phyloP scores from a whole-genome alignment of 331 rosid genomes.

The Dryas integrifolia region DNA sequence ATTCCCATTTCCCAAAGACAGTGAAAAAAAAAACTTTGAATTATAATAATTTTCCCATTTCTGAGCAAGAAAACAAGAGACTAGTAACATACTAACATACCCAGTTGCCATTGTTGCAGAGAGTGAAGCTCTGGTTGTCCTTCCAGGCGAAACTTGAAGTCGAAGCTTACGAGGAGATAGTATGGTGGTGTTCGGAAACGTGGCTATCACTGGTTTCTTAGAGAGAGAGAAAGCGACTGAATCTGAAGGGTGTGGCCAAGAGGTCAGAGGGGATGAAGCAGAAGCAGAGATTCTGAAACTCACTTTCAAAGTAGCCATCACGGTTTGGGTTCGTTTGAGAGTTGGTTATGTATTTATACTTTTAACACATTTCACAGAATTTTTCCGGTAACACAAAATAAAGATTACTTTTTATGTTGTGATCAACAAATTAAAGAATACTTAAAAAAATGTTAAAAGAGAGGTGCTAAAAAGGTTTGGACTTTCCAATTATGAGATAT shows the following conservation, averaged over 20 bases:
- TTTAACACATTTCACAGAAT: not conserved
- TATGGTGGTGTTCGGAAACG: constrained; percentile 22
- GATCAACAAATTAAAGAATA: not conserved
- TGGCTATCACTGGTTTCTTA: not conserved
- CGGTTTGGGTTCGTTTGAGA: not conserved
- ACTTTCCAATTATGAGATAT: no score
- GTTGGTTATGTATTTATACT: not conserved
- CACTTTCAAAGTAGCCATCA: constrained; percentile 25
- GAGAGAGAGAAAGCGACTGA: constrained; percentile 8
- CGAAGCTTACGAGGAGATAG: constrained; percentile 29
- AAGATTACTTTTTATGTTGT: no score
- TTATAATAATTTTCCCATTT: not conserved
- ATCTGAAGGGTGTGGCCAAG: not conserved
- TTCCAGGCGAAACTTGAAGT: constrained; percentile 14
- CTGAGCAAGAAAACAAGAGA: not conserved
- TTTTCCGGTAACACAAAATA: not conserved
- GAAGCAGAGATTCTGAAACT: constrained; percentile 8
- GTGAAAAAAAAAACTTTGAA: not conserved
- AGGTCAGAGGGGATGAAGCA: constrained; percentile 1
- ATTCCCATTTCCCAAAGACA: not conserved
- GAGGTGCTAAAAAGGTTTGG: no score
- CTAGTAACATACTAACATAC: constrained; percentile 32
- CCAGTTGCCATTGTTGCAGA: constrained; percentile 46
- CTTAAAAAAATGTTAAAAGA: no score
- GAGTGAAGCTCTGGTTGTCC: constrained; percentile 28